A percentile compares a stretch with the other conserved stretches of the same genome.
These are phyloP conservation scores for Helminthosporium solani DNA, from an alignment of 2,329 filamentous ascomycete species.

Conservation along the genomic window DNA sequence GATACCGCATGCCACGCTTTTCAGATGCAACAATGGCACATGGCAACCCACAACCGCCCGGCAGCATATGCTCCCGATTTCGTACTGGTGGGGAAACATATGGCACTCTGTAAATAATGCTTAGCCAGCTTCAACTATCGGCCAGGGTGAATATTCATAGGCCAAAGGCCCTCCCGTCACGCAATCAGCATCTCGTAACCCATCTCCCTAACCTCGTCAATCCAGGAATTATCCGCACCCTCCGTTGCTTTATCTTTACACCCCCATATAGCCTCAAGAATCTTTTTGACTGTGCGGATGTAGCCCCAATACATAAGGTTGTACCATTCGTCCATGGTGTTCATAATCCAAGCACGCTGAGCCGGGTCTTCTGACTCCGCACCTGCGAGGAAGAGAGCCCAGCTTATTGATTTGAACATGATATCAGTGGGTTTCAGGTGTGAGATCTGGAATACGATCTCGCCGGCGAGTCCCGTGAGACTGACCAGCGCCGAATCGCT, in stretches of 20 bases:
- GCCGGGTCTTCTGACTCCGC: constrained; percentile 54
- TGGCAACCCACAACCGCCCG: neutral
- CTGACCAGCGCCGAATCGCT: constrained; percentile 41
- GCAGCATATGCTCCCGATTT: neutral
- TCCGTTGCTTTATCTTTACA: constrained; percentile 26
- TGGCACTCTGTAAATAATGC: constrained; percentile 4
- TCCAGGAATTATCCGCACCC: constrained; percentile 34
- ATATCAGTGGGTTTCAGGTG: constrained; percentile 51
- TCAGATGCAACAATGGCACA: too few species aligned
- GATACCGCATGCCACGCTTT: too few species aligned
- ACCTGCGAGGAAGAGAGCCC: constrained; percentile 60
- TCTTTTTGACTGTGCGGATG: constrained; percentile 36
- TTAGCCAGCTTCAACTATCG: neutral
- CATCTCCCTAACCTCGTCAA: constrained; percentile 34
- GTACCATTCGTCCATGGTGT: constrained; percentile 43
- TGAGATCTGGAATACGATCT: constrained; percentile 55
- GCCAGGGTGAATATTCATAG: constrained; percentile 1
- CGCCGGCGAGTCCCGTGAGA: constrained; percentile 46
- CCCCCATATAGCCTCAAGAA: constrained; percentile 39
- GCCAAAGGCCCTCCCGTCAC: constrained; percentile 15
- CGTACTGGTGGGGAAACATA: neutral
- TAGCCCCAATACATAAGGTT: constrained; percentile 42
- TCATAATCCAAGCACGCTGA: constrained; percentile 55
- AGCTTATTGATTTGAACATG: constrained; percentile 61
- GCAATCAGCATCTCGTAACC: constrained; percentile 38